Evolutionary conservation across 1,284 basidiomycete genomes (phyloP).

Genomic region (Bondarzewia mesenterica): DNA sequence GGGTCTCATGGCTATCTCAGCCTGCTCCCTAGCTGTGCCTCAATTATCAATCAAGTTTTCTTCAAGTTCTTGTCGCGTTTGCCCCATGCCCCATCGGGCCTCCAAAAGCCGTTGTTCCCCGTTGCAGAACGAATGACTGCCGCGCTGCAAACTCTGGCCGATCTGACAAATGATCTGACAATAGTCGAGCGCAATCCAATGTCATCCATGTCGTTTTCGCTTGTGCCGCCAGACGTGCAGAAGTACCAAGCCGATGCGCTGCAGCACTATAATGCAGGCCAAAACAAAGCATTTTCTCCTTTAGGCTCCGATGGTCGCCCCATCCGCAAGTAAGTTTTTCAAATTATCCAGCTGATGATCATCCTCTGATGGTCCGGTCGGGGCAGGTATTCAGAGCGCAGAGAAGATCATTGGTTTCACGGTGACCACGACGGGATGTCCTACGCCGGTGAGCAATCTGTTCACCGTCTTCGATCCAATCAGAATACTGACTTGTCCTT

Average conservation of each 20-base stretch:
- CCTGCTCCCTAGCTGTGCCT: conserved; percentile 36
- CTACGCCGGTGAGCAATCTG: conserved; percentile 7
- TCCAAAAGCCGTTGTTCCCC: conserved; percentile 23
- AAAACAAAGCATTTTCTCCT: conserved; percentile 45
- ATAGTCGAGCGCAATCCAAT: conserved; percentile 44
- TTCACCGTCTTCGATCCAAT: too few relatives aligned
- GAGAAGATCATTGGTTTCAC: conserved; percentile 50
- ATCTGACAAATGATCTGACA: conserved; percentile 37
- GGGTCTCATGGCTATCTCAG: conserved; percentile 42
- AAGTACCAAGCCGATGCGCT: conserved; percentile 44
- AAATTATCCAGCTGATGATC: neutral
- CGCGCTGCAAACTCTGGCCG: conserved; percentile 45
- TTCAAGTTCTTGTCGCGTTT: conserved; percentile 52
- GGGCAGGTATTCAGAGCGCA: conserved; percentile 21
- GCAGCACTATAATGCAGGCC: conserved; percentile 35
- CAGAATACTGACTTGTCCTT: too few relatives aligned
- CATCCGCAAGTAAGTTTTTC: conserved; percentile 43
- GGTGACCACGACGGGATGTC: conserved; percentile 23
- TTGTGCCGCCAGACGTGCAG: conserved; percentile 41
- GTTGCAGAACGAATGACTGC: conserved; percentile 40
- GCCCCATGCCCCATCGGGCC: conserved; percentile 39
- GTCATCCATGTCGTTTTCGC: conserved; percentile 62
- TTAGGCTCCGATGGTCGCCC: conserved; percentile 49
- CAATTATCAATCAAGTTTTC: conserved; percentile 57
- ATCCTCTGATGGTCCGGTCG: conserved; percentile 5